Base-by-base conservation (phyloP, 2,329 filamentous ascomycete species). In the Ceratocystis destructans region DNA sequence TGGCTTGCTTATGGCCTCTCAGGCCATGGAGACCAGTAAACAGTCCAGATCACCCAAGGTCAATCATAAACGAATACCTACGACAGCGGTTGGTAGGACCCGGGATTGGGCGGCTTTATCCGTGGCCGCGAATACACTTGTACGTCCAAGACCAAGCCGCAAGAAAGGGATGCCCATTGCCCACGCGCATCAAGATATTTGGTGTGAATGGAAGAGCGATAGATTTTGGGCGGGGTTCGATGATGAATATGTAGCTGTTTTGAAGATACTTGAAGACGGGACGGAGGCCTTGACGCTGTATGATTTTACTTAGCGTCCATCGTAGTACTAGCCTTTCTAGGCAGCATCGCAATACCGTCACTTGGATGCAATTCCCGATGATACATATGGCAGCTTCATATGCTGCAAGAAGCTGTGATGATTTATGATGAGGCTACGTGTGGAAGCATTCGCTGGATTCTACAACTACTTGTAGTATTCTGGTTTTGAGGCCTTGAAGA, bases 1-100 rank as follows among this genome's bases (percentile, higher is more conserved):
- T 0, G 91, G 53, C 15, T 59, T 33, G 5, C 28, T 31, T 17
- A 59, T 59, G 53, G 53, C 53, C 5, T 59, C 53, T 10, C 53
- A 59, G 53, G 46, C 46, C 46, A 10, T 12, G n/a, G n/a, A 31
- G 10, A 37, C 20, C 3, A 10, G 28, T 17, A 33, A n/a, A 31
- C 25, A 3, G 15, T 33, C 28, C 4, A 17, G 3, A 33, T 33
- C 28, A 31, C 33, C 33, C 8, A 37, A 37, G 33, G 10, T 12
- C 33, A 59, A 59, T 8, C 25, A 7, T 33, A 59, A 17, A 17
- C 12, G 28, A n/a, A 15, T 33, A 25, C 6, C 17, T 59, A 17
- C 25, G 2, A 37, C 28, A 7, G 48, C 15, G 10, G 20, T 4
- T 15, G 8, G 20, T 12, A 25, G 48, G 22, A 28, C 20, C 20